These are phyloP conservation scores for Alternaria longipes DNA, from an alignment of 2,329 filamentous ascomycete species.

Conservation along the genomic window DNA sequence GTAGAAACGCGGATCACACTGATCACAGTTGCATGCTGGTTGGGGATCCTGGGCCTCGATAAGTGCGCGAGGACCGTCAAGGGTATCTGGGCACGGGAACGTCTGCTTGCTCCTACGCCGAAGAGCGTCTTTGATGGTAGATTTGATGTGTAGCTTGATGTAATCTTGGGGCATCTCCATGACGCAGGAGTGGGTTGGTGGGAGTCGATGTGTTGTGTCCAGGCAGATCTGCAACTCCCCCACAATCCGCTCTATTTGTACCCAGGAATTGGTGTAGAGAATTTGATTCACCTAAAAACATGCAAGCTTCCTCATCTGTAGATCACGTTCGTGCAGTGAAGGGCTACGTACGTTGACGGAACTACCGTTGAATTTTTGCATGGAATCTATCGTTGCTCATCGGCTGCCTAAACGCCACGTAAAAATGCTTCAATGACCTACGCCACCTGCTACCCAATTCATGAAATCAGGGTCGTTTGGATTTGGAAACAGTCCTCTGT, in stretches of 20 bases:
- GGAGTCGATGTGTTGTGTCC: background rate
- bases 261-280: background rate
- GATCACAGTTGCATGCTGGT: background rate
- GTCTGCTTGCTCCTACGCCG: background rate
- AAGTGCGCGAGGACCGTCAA: background rate
- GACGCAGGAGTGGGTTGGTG: background rate
- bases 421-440: constrained; percentile 63
- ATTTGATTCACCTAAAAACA: background rate
- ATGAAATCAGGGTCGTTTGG: constrained; percentile 73
- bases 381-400: background rate
- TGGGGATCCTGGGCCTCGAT: background rate
- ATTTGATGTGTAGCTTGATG: background rate
- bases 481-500: constrained; percentile 70
- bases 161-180: background rate
- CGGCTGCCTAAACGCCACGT: background rate
- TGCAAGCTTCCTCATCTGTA: background rate
- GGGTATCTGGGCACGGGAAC: background rate
- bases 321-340: background rate
- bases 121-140: background rate
- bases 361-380: background rate
- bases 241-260: background rate
- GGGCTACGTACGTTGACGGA: background rate
- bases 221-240: background rate
- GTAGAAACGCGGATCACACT: background rate
- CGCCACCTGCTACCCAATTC: constrained; percentile 73